A percentile compares a stretch with the other conserved stretches of the same genome.
Evolutionary conservation across 2,329 filamentous ascomycete species (phyloP).

Genomic region (Fusarium setosum): DNA sequence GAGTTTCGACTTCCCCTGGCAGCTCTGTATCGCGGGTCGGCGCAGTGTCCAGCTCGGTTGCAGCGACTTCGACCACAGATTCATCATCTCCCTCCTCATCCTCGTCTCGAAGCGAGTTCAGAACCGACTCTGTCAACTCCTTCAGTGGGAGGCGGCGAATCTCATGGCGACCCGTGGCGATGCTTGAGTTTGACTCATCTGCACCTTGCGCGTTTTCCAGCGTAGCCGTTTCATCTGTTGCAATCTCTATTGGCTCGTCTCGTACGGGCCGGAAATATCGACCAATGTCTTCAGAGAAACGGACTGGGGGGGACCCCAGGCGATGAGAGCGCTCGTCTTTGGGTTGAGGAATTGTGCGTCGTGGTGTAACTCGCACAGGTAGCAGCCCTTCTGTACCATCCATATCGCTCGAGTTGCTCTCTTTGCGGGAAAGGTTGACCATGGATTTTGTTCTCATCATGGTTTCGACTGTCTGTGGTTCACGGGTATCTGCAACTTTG

Average conservation of each 20-base stretch:
- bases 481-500: neutral
- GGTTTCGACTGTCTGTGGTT: conserved; percentile 8
- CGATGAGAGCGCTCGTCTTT: conserved; percentile 4
- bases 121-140: conserved; percentile 36
- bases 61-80: neutral
- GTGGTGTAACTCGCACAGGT: conserved; percentile 41
- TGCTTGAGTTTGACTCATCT: conserved; percentile 15
- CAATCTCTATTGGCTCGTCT: conserved; percentile 46
- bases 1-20: neutral
- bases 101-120: conserved; percentile 35
- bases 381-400: conserved; percentile 30
- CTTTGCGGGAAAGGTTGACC: conserved; percentile 49
- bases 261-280: conserved; percentile 44
- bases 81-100: conserved; percentile 23
- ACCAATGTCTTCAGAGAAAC: conserved; percentile 43
- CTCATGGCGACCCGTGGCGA: conserved; percentile 3
- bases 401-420: conserved; percentile 47
- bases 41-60: conserved; percentile 6
- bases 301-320: conserved; percentile 9
- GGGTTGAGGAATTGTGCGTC: conserved; percentile 9
- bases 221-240: conserved; percentile 49
- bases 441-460: conserved; percentile 44
- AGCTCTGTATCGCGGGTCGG: conserved; percentile 4
- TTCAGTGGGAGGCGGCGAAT: conserved; percentile 34
- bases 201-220: conserved; percentile 17